Evolutionary conservation across 495 filamentous ascomycete species (phyloP), one percentile per base, ranked within the genome.

Genomic region (Neurospora sp.): DNA sequence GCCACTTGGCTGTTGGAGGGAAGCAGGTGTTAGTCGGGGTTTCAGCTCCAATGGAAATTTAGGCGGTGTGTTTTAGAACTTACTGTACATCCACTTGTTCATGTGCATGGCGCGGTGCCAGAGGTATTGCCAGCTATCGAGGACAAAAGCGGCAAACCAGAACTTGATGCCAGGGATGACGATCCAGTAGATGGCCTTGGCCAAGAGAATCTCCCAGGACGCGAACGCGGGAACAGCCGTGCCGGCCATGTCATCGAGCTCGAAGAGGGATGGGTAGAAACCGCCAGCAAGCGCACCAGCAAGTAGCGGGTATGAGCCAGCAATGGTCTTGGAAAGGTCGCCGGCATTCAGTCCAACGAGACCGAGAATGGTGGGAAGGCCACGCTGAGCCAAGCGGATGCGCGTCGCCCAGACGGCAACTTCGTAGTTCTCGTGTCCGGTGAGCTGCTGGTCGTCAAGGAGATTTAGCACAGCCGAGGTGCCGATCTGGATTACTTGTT

Each of bases 111-210:
- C 89, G 37, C 96, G 92, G 84, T 99, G 96, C 79, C 92, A 86
- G 83, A 97, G 97, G 84, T 99, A 99, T 77, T 99, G 94, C 93
- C 94, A 97, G 41, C 94, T 96, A 84, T 99, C 96, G 74, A 97
- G 86, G 73, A 93, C 81, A 73, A 86, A 83, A 75, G 94, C 87
- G 41, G 90, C 96, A 40, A 92, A 72, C 73, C 87, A 81, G 77
- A 97, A 89, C 81, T 97, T 94, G 59, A 93, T 70, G 18, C 84
- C 84, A 3, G 96, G 96, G 62, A 97, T 85, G 35, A 93, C 80
- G 72, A 90, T 83, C 88, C 90, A 92, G 85, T 97, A 97, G 74
- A 96, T 87, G 62, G 87, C 85, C 76, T 90, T 89, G 11, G 92
- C 95, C 39, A 89, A 80, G 48, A 87, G 72, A 38, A 96, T 80